A percentile compares a stretch with the other conserved stretches of the same genome.
These are phyloP conservation scores for Cryphonectria radicalis DNA, from an alignment of 2,329 filamentous ascomycete genomes.

Conservation along the genomic window DNA sequence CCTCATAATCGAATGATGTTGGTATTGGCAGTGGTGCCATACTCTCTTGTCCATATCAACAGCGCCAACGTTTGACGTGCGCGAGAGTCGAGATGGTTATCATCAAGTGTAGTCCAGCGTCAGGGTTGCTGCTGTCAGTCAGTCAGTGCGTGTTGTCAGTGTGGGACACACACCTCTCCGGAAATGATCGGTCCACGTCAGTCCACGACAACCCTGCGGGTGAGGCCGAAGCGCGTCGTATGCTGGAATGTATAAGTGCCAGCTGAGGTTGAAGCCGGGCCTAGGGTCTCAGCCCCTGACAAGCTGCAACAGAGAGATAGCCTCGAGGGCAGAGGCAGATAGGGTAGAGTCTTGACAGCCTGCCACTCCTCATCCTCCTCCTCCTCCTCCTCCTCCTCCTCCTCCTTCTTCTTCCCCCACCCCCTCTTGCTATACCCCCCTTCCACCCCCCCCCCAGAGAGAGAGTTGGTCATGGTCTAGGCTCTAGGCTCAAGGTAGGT, in stretches of 20 bases:
- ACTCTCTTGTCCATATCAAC: background rate
- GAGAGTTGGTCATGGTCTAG: background rate
- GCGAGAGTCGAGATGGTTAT: background rate
- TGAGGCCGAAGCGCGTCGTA: slow-evolving; percentile 1
- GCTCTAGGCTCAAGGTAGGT: background rate
- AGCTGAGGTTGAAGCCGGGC: slow-evolving; percentile 26
- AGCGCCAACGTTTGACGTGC: background rate
- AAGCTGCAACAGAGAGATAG: slow-evolving; percentile 8
- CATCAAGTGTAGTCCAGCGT: too few relatives aligned
- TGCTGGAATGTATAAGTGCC: slow-evolving; percentile 21
- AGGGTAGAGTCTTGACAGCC: background rate
- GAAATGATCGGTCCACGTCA: slow-evolving; percentile 1
- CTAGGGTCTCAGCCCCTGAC: slow-evolving; percentile 16
- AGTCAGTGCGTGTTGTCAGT: background rate
- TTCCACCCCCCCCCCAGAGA: background rate
- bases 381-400: too few relatives aligned
- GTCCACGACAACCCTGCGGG: background rate
- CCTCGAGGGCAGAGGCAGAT: background rate
- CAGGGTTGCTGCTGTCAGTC: background rate
- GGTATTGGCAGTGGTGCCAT: background rate
- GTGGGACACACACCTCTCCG: background rate
- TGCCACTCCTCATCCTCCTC: background rate
- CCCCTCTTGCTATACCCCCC: too few relatives aligned
- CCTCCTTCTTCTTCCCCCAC: too few relatives aligned
- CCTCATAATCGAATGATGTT: background rate